Conservation (phyloP, 495 filamentous ascomycete species). For the Penicillium crystallinum region DNA sequence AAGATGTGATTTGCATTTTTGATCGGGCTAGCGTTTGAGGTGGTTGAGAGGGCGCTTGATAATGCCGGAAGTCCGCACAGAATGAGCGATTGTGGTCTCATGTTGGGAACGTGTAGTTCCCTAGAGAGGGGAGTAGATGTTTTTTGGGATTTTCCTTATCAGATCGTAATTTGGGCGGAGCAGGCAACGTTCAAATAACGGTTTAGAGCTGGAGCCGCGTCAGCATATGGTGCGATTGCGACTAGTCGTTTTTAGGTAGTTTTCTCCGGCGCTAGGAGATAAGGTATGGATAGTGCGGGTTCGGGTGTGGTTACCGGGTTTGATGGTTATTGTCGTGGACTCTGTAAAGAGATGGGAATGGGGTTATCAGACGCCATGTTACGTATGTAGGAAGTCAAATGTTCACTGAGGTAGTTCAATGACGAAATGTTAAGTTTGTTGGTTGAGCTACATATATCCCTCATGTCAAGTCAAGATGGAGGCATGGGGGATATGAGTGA, state of each 20-base stretch:
- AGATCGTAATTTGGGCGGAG: not conserved
- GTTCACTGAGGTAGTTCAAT: too few species aligned
- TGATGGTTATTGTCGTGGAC: not conserved
- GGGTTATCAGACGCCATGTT: too few species aligned
- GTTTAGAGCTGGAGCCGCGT: slow-evolving; percentile 1
- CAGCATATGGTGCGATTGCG: not conserved
- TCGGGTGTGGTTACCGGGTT: not conserved
- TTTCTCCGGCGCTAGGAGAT: slow-evolving; percentile 5
- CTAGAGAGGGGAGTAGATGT: too few species aligned
- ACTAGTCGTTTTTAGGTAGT: not conserved
- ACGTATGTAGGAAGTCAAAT: too few species aligned
- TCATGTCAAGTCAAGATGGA: too few species aligned
- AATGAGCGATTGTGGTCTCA: slow-evolving; percentile 8
- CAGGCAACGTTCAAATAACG: not conserved
- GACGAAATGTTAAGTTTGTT: too few species aligned
- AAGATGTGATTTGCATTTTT: slow-evolving; percentile 57
- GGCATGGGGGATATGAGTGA: too few species aligned
- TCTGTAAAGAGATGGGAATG: too few species aligned
- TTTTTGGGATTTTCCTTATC: not conserved
- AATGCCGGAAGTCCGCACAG: slow-evolving; percentile 9
- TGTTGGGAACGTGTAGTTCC: not conserved
- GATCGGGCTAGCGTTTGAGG: not conserved
- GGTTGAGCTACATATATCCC: too few species aligned
- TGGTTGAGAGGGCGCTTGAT: not conserved
- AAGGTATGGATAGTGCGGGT: not conserved